phyloP scores from a whole-genome alignment of 768 basidiomycete genomes.

The Melanogaster broomeanus region DNA sequence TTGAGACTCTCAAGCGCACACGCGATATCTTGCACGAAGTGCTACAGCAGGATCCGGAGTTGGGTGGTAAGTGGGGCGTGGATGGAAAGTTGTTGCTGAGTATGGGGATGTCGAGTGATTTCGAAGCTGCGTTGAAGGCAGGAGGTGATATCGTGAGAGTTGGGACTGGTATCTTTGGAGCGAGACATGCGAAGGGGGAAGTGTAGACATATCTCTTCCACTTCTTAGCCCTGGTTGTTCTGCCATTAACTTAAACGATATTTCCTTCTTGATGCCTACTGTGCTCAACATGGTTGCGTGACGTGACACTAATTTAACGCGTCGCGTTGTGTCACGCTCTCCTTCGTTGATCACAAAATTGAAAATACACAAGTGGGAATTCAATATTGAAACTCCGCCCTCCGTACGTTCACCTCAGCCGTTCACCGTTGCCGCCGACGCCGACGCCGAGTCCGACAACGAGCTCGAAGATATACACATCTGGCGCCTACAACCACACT shows the following conservation, averaged over 20 bases:
- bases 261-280: no score
- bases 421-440: constrained; percentile 28
- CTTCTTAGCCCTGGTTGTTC: background rate
- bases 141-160: constrained; percentile 91
- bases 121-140: constrained; percentile 78
- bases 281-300: constrained; percentile 12
- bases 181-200: constrained; percentile 56
- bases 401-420: constrained; percentile 22
- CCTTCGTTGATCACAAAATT: constrained; percentile 33
- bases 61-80: constrained; percentile 45
- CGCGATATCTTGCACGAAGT: constrained; percentile 55
- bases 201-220: background rate
- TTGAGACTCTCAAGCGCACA: constrained; percentile 65
- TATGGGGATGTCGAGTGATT: constrained; percentile 99
- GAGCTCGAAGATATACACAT: constrained; percentile 4
- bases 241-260: no score
- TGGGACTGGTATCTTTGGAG: constrained; percentile 88
- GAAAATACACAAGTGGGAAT: constrained; percentile 20
- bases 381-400: constrained; percentile 30
- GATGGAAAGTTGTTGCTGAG: constrained; percentile 62
- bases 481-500: background rate
- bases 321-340: constrained; percentile 26
- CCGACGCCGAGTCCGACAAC: constrained; percentile 29
- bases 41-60: constrained; percentile 35
- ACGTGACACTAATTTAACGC: constrained; percentile 34